phyloP scores from a whole-genome alignment of 176 grass and related monocot species.

The Aegilops tauschii region DNA sequence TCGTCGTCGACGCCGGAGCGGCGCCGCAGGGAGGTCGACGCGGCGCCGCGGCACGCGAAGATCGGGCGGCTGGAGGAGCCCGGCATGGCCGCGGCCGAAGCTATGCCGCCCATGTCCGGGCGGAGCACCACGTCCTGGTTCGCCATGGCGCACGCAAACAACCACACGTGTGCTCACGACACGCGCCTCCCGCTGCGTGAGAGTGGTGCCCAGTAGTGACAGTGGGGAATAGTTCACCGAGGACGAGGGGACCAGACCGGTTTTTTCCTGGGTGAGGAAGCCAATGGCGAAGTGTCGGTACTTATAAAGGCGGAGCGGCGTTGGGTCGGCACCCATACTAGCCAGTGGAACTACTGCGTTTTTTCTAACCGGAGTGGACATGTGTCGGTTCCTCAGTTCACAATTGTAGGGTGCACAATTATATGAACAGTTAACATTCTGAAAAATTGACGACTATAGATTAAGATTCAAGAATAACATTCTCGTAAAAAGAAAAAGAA shows the following conservation, averaged over 20 bases:
- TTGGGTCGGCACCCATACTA: too few species aligned
- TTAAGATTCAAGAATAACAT: too few species aligned
- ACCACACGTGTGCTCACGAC: not conserved
- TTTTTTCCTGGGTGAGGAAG: slow-evolving; percentile 37
- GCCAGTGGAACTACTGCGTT: too few species aligned
- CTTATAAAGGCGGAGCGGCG: slow-evolving; percentile 9
- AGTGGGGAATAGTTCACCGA: not conserved
- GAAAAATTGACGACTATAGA: too few species aligned
- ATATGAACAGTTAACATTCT: too few species aligned
- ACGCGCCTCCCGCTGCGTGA: not conserved
- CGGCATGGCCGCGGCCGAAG: slow-evolving; percentile 37
- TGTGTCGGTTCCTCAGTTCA: too few species aligned
- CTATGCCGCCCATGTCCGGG: slow-evolving; percentile 57
- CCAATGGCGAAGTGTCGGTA: not conserved
- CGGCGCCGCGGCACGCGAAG: slow-evolving; percentile 38
- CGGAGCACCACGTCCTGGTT: slow-evolving; percentile 78
- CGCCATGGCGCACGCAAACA: slow-evolving; percentile 34
- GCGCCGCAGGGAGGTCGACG: slow-evolving; percentile 19
- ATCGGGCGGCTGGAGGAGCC: slow-evolving; percentile 19
- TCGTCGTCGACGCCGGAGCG: not conserved
- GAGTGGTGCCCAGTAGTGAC: not conserved
- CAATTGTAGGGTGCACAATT: too few species aligned
- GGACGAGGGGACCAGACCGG: not conserved
- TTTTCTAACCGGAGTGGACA: too few species aligned
- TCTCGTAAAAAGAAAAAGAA: too few species aligned